A percentile compares a stretch with the other conserved stretches of the same genome.
Evolutionary conservation across 495 filamentous ascomycete species (phyloP).

Genomic region (Penicillium waksmanii): DNA sequence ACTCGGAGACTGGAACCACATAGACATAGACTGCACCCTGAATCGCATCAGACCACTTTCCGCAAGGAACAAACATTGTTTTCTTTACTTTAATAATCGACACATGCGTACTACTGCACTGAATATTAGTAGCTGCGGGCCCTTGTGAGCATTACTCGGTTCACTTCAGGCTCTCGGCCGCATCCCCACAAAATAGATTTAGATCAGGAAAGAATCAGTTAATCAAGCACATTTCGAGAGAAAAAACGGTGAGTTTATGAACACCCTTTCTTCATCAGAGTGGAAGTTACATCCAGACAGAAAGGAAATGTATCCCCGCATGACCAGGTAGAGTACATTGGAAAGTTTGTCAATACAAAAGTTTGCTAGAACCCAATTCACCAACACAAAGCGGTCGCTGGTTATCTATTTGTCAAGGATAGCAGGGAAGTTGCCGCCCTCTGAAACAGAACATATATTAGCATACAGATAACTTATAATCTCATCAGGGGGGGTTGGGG

Average conservation of each 20-base stretch:
- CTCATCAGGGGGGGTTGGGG: constrained; percentile 24
- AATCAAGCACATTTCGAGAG: constrained; percentile 17
- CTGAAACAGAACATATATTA: constrained; percentile 47
- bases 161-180: background rate
- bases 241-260: constrained; percentile 41
- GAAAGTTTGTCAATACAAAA: constrained; percentile 45
- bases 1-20: constrained; percentile 17
- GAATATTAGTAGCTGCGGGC: too few species aligned
- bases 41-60: constrained; percentile 26
- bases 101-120: too few species aligned
- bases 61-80: constrained; percentile 16
- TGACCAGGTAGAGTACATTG: constrained; percentile 50
- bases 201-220: background rate
- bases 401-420: constrained; percentile 46
- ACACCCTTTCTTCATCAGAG: constrained; percentile 29
- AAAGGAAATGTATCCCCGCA: constrained; percentile 39
- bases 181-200: background rate
- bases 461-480: constrained; percentile 4
- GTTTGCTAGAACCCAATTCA: constrained; percentile 30
- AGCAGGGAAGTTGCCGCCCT: constrained; percentile 88
- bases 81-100: background rate
- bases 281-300: constrained; percentile 22
- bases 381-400: constrained; percentile 26
- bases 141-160: background rate
- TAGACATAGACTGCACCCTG: constrained; percentile 32